Evolutionary conservation across 2,329 filamentous ascomycete species (phyloP).

Genomic region (Pezicula radicicola): DNA sequence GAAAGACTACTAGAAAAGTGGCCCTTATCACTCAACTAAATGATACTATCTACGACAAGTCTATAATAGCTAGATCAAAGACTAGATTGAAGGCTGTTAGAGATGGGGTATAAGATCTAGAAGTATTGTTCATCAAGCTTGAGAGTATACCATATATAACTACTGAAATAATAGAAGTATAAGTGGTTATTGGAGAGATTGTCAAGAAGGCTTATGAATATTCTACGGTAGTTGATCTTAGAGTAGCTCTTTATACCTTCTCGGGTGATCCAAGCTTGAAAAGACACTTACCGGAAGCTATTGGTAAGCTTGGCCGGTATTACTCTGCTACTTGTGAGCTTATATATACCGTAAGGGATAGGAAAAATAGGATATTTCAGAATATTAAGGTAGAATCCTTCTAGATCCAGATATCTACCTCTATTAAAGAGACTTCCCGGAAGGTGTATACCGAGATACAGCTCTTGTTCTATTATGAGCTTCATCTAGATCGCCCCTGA

Average conservation of each 20-base stretch:
- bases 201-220: constrained; percentile 4
- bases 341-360: constrained; percentile 19
- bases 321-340: constrained; percentile 23
- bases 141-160: constrained; percentile 6
- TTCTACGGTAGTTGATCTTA: background rate
- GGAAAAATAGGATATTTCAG: constrained; percentile 19
- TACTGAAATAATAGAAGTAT: background rate
- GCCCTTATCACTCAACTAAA: constrained; percentile 10
- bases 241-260: constrained; percentile 3
- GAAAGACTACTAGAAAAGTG: constrained; percentile 12
- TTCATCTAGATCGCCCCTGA: constrained; percentile 18
- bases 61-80: constrained; percentile 3
- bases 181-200: constrained; percentile 7
- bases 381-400: constrained; percentile 19
- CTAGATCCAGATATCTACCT: constrained; percentile 8
- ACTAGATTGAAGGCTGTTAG: background rate
- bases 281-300: constrained; percentile 18
- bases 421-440: background rate
- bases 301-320: constrained; percentile 29
- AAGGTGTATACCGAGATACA: constrained; percentile 50
- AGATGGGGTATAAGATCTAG: constrained; percentile 5
- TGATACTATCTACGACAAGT: constrained; percentile 7
- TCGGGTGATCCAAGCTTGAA: constrained; percentile 10
- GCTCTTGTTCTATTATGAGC: constrained; percentile 40
- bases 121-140: constrained; percentile 9